These are phyloP conservation scores for Platanus orientalis DNA, from an alignment of 164 flowering plant genomes.

Conservation along the genomic window DNA sequence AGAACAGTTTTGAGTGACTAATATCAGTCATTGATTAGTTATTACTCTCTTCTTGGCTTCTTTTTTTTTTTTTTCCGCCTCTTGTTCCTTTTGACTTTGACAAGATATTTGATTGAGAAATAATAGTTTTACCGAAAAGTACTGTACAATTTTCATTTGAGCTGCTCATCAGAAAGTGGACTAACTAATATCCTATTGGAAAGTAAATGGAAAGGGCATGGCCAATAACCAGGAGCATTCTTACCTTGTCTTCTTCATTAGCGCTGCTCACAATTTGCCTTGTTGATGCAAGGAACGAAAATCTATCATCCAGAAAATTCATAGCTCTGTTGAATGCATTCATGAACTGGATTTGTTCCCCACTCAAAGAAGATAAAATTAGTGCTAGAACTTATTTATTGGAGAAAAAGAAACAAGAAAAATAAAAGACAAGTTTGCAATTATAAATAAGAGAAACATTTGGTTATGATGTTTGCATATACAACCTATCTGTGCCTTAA, in stretches of 20 bases:
- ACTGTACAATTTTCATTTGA: too few relatives aligned
- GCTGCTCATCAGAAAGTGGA: too few relatives aligned
- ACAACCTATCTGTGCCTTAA: too few relatives aligned
- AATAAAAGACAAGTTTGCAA: not conserved
- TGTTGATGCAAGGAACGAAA: slow-evolving; percentile 69
- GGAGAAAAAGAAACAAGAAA: not conserved
- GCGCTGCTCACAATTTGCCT: slow-evolving; percentile 87
- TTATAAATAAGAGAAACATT: too few relatives aligned
- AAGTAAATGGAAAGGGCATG: not conserved
- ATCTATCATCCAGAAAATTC: slow-evolving; percentile 79
- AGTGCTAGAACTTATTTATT: slow-evolving; percentile 5
- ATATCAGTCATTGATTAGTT: too few relatives aligned
- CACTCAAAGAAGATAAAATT: slow-evolving; percentile 11
- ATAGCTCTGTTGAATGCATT: slow-evolving; percentile 89
- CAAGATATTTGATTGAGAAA: too few relatives aligned
- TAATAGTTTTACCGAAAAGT: too few relatives aligned
- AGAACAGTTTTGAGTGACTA: not conserved
- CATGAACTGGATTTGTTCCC: slow-evolving; percentile 63
- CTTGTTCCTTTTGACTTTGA: too few relatives aligned
- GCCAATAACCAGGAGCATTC: not conserved
- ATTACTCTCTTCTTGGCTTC: too few relatives aligned
- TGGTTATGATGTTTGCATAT: too few relatives aligned
- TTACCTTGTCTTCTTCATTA: slow-evolving; percentile 79
- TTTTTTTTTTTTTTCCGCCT: too few relatives aligned
- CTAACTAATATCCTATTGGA: too few relatives aligned